A percentile compares a stretch with the other conserved stretches of the same genome.
These are phyloP conservation scores for Sphagnum fallax DNA, from an alignment of 228 moss, liverwort and hornwort species.

Conservation along the genomic window DNA sequence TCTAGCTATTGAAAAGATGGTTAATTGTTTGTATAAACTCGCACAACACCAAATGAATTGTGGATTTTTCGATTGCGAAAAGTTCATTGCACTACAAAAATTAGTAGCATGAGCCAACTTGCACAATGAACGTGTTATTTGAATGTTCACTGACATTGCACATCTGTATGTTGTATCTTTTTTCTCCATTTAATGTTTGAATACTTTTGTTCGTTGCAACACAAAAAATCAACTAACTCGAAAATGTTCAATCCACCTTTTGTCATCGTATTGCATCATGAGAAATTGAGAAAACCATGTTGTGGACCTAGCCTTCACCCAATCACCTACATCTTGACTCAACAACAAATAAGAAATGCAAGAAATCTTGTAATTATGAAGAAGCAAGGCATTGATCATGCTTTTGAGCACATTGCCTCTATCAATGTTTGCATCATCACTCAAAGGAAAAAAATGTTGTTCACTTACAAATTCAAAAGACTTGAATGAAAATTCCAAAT, in stretches of 20 bases:
- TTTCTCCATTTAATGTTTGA: neutral
- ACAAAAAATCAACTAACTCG: too few species aligned
- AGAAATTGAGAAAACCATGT: neutral
- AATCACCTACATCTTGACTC: neutral
- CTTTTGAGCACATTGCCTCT: neutral
- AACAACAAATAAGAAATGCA: neutral
- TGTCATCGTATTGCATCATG: neutral
- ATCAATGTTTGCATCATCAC: neutral
- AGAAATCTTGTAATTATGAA: neutral
- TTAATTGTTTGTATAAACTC: neutral
- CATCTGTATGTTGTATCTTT: neutral
- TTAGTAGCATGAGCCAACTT: neutral
- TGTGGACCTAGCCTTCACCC: neutral
- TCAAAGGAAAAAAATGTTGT: neutral
- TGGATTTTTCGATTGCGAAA: neutral
- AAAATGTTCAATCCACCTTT: neutral
- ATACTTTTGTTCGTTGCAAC: neutral
- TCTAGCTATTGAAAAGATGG: too few species aligned
- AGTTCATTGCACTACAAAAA: neutral
- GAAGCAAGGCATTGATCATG: neutral
- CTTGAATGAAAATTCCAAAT: too few species aligned
- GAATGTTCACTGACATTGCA: neutral
- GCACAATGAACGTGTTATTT: neutral
- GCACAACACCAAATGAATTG: neutral
- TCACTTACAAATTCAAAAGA: too few species aligned